These are phyloP conservation scores for Cercospora sp. DNA, from an alignment of 2,329 filamentous ascomycete species.

Conservation along the genomic window DNA sequence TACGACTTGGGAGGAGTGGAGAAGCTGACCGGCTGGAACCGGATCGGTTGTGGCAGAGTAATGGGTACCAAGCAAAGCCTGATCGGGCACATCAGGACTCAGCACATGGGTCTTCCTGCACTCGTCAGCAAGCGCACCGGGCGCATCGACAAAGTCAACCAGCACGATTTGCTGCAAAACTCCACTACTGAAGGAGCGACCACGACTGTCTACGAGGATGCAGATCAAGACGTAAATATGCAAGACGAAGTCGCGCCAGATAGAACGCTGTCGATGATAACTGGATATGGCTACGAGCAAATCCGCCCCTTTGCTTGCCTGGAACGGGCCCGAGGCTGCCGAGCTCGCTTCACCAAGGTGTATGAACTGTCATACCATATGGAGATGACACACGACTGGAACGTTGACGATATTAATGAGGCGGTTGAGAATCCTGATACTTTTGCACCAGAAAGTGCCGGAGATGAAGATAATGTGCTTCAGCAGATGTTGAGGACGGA, in stretches of 20 bases:
- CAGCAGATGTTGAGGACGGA: slow-evolving; percentile 6
- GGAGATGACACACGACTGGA: slow-evolving; percentile 46
- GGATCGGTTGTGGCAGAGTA: slow-evolving; percentile 66
- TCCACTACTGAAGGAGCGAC: not conserved
- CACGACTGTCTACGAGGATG: slow-evolving; percentile 14
- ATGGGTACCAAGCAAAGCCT: slow-evolving; percentile 77
- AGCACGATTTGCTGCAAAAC: not conserved
- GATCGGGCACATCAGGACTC: slow-evolving; percentile 79
- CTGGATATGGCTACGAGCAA: slow-evolving; percentile 57
- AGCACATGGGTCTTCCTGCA: slow-evolving; percentile 66
- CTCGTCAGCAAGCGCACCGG: slow-evolving; percentile 15
- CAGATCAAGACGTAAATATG: slow-evolving; percentile 20
- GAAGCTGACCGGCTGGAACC: slow-evolving; percentile 62
- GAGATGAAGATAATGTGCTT: slow-evolving; percentile 3
- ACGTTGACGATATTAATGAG: slow-evolving; percentile 42
- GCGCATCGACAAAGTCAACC: slow-evolving; percentile 5
- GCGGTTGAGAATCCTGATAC: slow-evolving; percentile 33
- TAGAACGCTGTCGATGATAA: slow-evolving; percentile 45
- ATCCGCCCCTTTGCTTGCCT: slow-evolving; percentile 55
- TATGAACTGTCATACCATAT: slow-evolving; percentile 61
- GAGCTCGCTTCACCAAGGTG: slow-evolving; percentile 57
- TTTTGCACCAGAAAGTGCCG: slow-evolving; percentile 1
- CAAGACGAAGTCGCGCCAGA: slow-evolving; percentile 15
- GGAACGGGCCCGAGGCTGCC: slow-evolving; percentile 46
- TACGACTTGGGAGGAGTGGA: slow-evolving; percentile 62